Evolutionary conservation across 2,329 filamentous ascomycete species (phyloP), one percentile per base, ranked within the genome.

Genomic region (Monilinia laxa): DNA sequence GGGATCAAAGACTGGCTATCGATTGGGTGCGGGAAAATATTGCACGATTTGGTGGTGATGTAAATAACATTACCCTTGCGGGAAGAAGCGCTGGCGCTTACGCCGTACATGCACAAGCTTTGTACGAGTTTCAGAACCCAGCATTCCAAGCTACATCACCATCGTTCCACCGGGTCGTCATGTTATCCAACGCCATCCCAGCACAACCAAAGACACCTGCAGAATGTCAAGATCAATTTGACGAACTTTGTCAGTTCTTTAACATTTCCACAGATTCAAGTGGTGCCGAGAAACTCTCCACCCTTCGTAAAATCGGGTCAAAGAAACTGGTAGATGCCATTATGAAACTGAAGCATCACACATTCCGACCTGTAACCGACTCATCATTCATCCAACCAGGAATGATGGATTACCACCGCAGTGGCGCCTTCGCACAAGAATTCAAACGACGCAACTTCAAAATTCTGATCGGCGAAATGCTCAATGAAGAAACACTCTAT

Each of bases 21-120:
- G 77, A 80, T 67, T 90, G 87, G 87, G 81, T 89, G 40, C 79
- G 80, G 67, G 78, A 81, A 35, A 88, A 88, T 73, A 83, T 87
- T 62, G 81, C 75, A 3, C 76, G 75, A 10, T 87, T 90, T 75
- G 86, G 87, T 0, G 87, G 87, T 1, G 82, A 89, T 69, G 79
- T 78, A 1, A 74, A 75, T 2, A 82, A 83, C 63, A 80, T 89
- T 42, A 83, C 80, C 1, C 75, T 85, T 58, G 84, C 79, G 78
- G 84, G 82, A 47, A 81, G 86, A 75, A 83, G 80, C 4, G 82
- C 84, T 1, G 84, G 84, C 23, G 81, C 78, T 7, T 86, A 88
- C 73, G 86, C 85, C 66, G 82, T 70, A 16, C 73, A 75, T 58
- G 68, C 52, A 57, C 64, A 31, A 72, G 70, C 35, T 58, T 68